phyloP scores from a whole-genome alignment of 345 rosid genomes.

The Anacardium occidentale region DNA sequence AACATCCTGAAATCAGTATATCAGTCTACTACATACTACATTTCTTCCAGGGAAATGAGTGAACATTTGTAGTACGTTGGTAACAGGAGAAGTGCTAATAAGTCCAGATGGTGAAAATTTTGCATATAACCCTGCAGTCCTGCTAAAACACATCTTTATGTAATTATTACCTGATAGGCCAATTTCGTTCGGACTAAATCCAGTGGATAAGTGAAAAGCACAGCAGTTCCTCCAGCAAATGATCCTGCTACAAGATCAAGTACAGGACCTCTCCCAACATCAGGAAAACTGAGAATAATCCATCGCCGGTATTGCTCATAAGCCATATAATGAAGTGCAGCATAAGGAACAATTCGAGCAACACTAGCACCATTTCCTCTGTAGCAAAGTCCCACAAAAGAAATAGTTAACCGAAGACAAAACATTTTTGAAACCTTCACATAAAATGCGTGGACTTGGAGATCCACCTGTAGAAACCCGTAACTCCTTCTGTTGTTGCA shows the following conservation, averaged over 20 bases:
- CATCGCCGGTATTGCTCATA: conserved; percentile 91
- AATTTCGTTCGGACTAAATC: conserved; percentile 84
- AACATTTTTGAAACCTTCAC: not conserved
- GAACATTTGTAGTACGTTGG: conserved; percentile 4
- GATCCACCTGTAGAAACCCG: conserved; percentile 85
- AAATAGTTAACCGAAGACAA: conserved; percentile 10
- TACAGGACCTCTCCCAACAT: conserved; percentile 68
- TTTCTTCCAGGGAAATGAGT: not conserved
- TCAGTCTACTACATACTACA: not conserved
- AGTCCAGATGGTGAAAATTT: not conserved
- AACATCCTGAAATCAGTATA: conserved; percentile 2
- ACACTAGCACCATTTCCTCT: conserved; percentile 96
- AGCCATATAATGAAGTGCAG: conserved; percentile 94
- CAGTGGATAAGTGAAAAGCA: conserved; percentile 87
- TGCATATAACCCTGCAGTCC: not conserved
- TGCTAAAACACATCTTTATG: not conserved
- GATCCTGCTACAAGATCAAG: conserved; percentile 95
- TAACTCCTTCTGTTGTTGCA: conserved; percentile 69
- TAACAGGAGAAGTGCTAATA: conserved; percentile 16
- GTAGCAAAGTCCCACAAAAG: conserved; percentile 23
- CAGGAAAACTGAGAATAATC: conserved; percentile 64
- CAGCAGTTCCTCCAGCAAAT: conserved; percentile 91
- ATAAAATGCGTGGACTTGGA: conserved; percentile 14
- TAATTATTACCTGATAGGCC: conserved; percentile 75
- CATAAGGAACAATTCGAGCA: conserved; percentile 90